These are phyloP conservation scores for Yarrowia yakushimensis DNA, from an alignment of 805 yeast genomes.

Conservation along the genomic window DNA sequence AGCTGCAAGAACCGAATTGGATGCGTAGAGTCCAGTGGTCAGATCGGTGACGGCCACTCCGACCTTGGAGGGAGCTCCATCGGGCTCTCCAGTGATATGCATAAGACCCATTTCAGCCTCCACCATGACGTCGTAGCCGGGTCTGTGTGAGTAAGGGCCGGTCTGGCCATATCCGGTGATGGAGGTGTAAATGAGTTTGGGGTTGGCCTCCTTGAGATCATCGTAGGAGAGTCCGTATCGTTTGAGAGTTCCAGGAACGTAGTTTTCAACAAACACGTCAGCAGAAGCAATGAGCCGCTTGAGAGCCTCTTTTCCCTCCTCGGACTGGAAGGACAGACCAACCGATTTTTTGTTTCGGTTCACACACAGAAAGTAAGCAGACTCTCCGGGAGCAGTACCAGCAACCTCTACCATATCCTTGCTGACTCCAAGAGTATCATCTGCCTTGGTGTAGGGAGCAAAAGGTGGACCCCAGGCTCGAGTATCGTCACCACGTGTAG, in stretches of 20 bases:
- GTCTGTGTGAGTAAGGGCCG: constrained; percentile 41
- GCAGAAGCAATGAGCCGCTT: constrained; percentile 34
- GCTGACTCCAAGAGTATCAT: neutral
- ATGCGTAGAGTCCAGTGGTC: constrained; percentile 43
- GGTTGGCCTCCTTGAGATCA: constrained; percentile 33
- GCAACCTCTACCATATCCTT: constrained; percentile 7
- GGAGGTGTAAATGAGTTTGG: constrained; percentile 39
- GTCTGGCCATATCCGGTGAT: constrained; percentile 46
- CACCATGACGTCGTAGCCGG: constrained; percentile 47
- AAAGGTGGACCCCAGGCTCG: constrained; percentile 47
- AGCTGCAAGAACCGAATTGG: constrained; percentile 41
- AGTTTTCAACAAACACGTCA: constrained; percentile 43
- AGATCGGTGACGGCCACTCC: constrained; percentile 47
- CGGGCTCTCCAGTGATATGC: constrained; percentile 45
- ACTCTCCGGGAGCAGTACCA: constrained; percentile 35
- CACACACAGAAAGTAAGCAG: constrained; percentile 42
- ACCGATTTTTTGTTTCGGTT: constrained; percentile 42
- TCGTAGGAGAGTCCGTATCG: constrained; percentile 40
- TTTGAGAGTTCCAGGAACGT: constrained; percentile 40
- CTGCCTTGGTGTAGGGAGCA: constrained; percentile 30
- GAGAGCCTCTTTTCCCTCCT: constrained; percentile 39
- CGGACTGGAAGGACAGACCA: constrained; percentile 39
- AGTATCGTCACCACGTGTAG: constrained; percentile 44
- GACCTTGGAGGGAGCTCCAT: constrained; percentile 43
- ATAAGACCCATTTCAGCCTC: constrained; percentile 46